Evolutionary conservation across 2,329 filamentous ascomycete genomes (phyloP).

Genomic region (Sporothrix curviconia): DNA sequence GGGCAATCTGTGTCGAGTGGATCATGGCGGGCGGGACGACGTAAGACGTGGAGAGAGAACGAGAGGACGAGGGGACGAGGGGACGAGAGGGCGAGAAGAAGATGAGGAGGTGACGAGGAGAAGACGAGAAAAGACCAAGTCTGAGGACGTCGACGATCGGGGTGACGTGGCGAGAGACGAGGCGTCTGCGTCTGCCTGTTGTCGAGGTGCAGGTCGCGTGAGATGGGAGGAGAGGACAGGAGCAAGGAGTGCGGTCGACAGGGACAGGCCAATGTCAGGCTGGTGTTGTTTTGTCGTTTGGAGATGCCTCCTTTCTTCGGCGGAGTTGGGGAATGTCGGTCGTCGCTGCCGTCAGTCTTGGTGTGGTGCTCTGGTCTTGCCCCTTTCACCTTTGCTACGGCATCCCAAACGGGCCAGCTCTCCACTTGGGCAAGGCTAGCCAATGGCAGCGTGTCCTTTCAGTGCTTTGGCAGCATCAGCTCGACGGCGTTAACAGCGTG

Average conservation of each 20-base stretch:
- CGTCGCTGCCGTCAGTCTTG: neutral
- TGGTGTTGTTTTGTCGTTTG: neutral
- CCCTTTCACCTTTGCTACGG: neutral
- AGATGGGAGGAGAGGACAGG: neutral
- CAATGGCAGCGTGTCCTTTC: too few species aligned
- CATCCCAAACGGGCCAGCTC: slow-evolving; percentile 5
- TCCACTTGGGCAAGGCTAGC: slow-evolving; percentile 9
- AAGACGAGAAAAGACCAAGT: neutral
- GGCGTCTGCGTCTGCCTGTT: neutral
- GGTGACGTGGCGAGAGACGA: slow-evolving; percentile 8
- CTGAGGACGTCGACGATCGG: neutral
- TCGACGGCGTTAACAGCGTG: too few species aligned
- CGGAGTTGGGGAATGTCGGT: too few species aligned
- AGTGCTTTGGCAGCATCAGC: too few species aligned
- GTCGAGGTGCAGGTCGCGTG: too few species aligned
- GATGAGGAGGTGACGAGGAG: too few species aligned
- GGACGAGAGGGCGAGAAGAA: neutral
- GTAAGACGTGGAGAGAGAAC: neutral
- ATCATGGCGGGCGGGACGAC: slow-evolving; percentile 54
- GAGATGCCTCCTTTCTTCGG: neutral
- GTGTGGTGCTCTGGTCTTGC: neutral
- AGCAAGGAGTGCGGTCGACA: neutral
- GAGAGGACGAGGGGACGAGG: too few species aligned
- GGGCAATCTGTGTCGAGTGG: slow-evolving; percentile 85
- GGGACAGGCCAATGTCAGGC: neutral